Conservation (phyloP, 2,329 filamentous ascomycete genomes). For the Venturia aucupariae region DNA sequence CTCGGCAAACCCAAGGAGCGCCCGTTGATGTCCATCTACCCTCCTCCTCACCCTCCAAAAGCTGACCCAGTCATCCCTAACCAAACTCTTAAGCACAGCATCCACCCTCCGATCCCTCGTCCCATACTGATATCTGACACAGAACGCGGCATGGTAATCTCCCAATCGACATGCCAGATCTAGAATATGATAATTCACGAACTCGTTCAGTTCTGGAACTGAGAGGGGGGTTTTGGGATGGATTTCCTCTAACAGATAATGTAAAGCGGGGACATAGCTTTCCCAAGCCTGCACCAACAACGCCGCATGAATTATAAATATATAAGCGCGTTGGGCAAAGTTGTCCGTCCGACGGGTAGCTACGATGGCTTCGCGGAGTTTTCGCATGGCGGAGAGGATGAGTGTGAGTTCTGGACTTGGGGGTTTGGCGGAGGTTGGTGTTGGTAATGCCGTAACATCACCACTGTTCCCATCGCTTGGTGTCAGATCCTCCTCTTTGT, state of each 20-base stretch:
- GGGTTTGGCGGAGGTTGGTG: slow-evolving; percentile 12
- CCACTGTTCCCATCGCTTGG: neutral
- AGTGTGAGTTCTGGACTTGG: slow-evolving; percentile 56
- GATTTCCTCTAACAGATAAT: slow-evolving; percentile 65
- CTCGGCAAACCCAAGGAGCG: slow-evolving; percentile 74
- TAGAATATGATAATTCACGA: slow-evolving; percentile 71
- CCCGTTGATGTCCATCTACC: slow-evolving; percentile 72
- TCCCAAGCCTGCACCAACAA: slow-evolving; percentile 75
- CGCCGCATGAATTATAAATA: slow-evolving; percentile 80
- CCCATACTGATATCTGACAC: slow-evolving; percentile 50
- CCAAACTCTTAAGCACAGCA: slow-evolving; percentile 57
- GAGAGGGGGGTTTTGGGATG: slow-evolving; percentile 61
- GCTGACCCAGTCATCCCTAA: slow-evolving; percentile 71
- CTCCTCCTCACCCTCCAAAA: slow-evolving; percentile 63
- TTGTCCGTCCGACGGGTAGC: slow-evolving; percentile 65
- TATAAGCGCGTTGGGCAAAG: slow-evolving; percentile 82
- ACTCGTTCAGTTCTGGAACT: slow-evolving; percentile 64
- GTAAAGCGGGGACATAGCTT: slow-evolving; percentile 80
- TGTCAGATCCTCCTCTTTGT: slow-evolving; percentile 4
- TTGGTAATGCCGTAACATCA: slow-evolving; percentile 15
- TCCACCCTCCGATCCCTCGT: slow-evolving; percentile 62
- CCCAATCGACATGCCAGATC: slow-evolving; percentile 80
- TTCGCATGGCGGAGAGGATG: slow-evolving; percentile 77
- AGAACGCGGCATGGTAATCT: slow-evolving; percentile 64
- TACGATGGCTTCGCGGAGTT: slow-evolving; percentile 82